Evolutionary conservation across 2,329 filamentous ascomycete genomes (phyloP).

Genomic region (Microcyclosporella mali): DNA sequence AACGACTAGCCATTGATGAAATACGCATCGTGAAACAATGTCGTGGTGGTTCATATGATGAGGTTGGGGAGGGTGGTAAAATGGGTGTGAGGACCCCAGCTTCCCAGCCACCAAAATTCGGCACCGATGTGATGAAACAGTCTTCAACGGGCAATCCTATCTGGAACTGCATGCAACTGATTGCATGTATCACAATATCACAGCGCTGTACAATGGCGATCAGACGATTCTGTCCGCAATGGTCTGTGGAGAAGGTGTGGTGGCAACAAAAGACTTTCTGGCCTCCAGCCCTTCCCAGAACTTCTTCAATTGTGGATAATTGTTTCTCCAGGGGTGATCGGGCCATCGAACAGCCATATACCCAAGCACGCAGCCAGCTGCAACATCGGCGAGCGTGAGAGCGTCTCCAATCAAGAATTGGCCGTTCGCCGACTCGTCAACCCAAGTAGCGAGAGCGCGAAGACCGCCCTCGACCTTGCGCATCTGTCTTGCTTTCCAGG

Average conservation of each 20-base stretch:
- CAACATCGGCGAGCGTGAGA: constrained; percentile 34
- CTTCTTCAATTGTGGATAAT: constrained; percentile 36
- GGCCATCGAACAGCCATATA: constrained; percentile 31
- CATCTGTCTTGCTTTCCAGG: constrained; percentile 33
- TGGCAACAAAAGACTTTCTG: constrained; percentile 36
- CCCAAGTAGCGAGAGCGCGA: constrained; percentile 28
- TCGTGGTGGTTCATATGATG: background rate
- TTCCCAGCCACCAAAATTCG: no score
- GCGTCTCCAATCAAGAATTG: constrained; percentile 29
- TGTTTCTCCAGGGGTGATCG: constrained; percentile 30
- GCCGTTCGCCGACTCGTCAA: constrained; percentile 19
- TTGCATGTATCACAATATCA: no score
- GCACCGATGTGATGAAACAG: no score
- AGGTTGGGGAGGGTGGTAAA: background rate
- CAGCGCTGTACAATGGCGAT: no score
- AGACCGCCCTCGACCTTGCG: constrained; percentile 33
- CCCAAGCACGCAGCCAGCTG: constrained; percentile 30
- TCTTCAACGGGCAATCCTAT: no score
- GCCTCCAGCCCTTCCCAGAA: constrained; percentile 42
- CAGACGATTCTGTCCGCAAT: constrained; percentile 34
- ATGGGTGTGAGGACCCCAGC: background rate
- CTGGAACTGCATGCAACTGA: no score
- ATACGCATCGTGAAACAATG: background rate
- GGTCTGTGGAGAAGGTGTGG: constrained; percentile 29
- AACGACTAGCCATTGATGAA: background rate